Evolutionary conservation across 2,329 filamentous ascomycete species (phyloP), one percentile per base, ranked within the genome.

Genomic region (Claviceps africana): DNA sequence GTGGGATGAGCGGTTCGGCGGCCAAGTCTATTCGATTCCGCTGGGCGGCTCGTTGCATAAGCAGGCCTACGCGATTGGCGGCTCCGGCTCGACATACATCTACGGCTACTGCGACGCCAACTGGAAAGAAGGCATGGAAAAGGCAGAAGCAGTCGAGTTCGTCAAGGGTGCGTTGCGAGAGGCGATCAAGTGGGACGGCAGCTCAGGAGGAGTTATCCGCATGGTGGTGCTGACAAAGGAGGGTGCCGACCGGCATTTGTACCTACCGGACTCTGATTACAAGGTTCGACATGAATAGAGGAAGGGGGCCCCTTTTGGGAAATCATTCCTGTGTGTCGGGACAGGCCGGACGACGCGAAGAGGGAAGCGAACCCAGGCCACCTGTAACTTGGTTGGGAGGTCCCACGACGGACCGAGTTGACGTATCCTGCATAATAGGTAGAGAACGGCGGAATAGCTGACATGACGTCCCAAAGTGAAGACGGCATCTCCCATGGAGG

Each of bases 111-210:
- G 90, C 67, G 91, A 98, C 67, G 84, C 88, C 53, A 82, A 98
- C 76, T 98, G 93, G 93, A 82, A 77, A 68, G 93, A 97, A 71
- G 82, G 82, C 58, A 97, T 98, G 90, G 88, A 85, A 51, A 88
- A 97, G 75, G 77, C 81, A 52, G 90, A 95, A 56, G 93, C 93
- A 1, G 83, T 98, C 58, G 71, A 83, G 42, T 98, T 98, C 64
- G 93, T 98, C 67, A 96, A 95, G 74, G 85, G 83, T 47, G 84
- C 93, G 33, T 74, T 98, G 65, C 76, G 81, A 64, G 91, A 98
- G 76, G 93, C 93, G 17, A 97, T 98, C 78, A 95, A 95, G 73
- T 98, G 93, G 93, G 93, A 98, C 67, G 93, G 93, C 58, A 96
- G 90, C 75, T 97, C 93, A 3, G 93, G 93, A 59, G 93, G 93